Evolutionary conservation across 192 early-diverging fungal genomes (phyloP).

Genomic region (Rhizophagus sp.): DNA sequence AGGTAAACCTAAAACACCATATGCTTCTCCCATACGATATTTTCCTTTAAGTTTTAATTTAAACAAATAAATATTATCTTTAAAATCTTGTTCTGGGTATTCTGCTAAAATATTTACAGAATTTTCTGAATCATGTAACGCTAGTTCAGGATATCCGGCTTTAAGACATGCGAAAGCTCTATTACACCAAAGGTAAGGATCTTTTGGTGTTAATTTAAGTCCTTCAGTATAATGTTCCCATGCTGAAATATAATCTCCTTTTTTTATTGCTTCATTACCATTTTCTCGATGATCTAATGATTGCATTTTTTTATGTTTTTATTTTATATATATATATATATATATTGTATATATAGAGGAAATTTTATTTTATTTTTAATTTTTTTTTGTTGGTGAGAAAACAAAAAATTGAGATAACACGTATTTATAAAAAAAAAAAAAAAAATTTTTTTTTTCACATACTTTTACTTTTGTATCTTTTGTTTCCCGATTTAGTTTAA

Average conservation of each 20-base stretch:
- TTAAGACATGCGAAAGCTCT: not conserved
- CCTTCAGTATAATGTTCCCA: conserved; percentile 12
- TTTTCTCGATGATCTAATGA: not conserved
- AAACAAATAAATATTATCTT: not conserved
- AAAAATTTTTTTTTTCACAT: too few relatives aligned
- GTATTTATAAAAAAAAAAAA: too few relatives aligned
- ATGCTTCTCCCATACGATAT: not conserved
- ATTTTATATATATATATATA: too few relatives aligned
- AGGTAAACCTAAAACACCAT: not conserved
- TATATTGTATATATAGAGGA: too few relatives aligned
- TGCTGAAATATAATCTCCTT: conserved; percentile 4
- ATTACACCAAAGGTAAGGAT: conserved; percentile 16
- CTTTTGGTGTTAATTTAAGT: not conserved
- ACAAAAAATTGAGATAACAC: too few relatives aligned
- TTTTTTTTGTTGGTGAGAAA: too few relatives aligned
- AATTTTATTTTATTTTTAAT: not conserved
- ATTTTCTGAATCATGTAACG: not conserved
- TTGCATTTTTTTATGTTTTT: not conserved
- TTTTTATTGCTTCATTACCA: not conserved
- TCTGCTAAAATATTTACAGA: not conserved
- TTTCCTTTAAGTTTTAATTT: not conserved
- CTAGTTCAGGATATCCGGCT: conserved; percentile 2
- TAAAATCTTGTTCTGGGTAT: not conserved
- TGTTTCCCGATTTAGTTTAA: too few relatives aligned
- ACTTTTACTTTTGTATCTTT: too few relatives aligned